Conservation (phyloP, 2,329 filamentous ascomycete genomes). For the Ophiostoma australiae region DNA sequence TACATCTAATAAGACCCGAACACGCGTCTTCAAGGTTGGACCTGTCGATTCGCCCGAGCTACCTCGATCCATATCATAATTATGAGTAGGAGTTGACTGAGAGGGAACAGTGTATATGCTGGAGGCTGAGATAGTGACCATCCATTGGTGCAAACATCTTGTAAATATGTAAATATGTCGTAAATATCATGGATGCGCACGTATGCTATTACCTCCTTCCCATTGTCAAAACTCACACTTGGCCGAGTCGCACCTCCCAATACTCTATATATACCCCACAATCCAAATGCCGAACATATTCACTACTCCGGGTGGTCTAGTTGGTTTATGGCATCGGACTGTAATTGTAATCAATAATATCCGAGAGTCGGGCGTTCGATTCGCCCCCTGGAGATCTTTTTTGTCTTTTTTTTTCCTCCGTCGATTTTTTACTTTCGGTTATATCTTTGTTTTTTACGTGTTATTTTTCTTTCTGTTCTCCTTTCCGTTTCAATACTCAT, state of each 20-base stretch:
- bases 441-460: too few relatives aligned
- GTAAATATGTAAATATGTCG: too few relatives aligned
- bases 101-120: too few relatives aligned
- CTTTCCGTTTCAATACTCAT: background rate
- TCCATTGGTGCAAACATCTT: too few relatives aligned
- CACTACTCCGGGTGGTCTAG: conserved; percentile 26
- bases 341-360: conserved; percentile 25
- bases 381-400: conserved; percentile 25
- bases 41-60: too few relatives aligned
- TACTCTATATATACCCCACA: background rate
- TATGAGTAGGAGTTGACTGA: too few relatives aligned
- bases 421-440: background rate
- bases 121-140: too few relatives aligned
- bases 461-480: background rate
- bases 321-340: conserved; percentile 27
- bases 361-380: conserved; percentile 27
- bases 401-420: background rate
- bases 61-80: too few relatives aligned
- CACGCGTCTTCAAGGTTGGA: too few relatives aligned
- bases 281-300: background rate
- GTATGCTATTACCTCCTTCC: background rate
- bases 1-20: too few relatives aligned
- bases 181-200: background rate
- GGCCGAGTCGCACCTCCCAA: too few relatives aligned
- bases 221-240: background rate